Conservation (phyloP, 192 early-diverging fungal species). For the Backusella tuberculispora region DNA sequence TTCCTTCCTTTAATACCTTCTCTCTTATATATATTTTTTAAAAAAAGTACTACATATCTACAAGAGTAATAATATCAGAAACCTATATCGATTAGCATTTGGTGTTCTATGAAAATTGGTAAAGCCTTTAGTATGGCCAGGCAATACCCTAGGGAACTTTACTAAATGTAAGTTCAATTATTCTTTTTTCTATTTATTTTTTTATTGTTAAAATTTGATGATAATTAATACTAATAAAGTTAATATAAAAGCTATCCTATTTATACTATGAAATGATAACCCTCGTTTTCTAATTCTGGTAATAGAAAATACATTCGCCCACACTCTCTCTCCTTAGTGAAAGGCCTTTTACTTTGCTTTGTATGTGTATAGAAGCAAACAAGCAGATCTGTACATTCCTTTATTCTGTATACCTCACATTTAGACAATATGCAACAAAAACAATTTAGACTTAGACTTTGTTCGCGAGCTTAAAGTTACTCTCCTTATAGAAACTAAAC, state of each 20-base stretch:
- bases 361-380: too few species aligned
- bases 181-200: neutral
- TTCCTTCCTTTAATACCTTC: constrained; percentile 3
- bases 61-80: neutral
- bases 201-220: too few species aligned
- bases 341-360: too few species aligned
- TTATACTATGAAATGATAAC: neutral
- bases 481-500: neutral
- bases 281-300: constrained; percentile 6
- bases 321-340: neutral
- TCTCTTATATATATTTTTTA: neutral
- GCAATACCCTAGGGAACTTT: neutral
- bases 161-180: neutral
- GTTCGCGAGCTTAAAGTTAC: constrained; percentile 9
- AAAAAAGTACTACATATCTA: neutral
- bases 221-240: neutral
- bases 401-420: neutral
- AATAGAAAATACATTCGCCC: neutral
- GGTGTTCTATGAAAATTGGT: constrained; percentile 10
- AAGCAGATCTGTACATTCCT: too few species aligned
- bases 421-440: neutral
- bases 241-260: neutral
- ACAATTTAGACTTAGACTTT: neutral
- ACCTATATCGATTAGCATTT: constrained; percentile 9
- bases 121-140: constrained; percentile 12